A percentile compares a stretch with the other conserved stretches of the same genome.
phyloP scores from a whole-genome alignment of 176 grass and related monocot genomes.

The Oryza nivara region DNA sequence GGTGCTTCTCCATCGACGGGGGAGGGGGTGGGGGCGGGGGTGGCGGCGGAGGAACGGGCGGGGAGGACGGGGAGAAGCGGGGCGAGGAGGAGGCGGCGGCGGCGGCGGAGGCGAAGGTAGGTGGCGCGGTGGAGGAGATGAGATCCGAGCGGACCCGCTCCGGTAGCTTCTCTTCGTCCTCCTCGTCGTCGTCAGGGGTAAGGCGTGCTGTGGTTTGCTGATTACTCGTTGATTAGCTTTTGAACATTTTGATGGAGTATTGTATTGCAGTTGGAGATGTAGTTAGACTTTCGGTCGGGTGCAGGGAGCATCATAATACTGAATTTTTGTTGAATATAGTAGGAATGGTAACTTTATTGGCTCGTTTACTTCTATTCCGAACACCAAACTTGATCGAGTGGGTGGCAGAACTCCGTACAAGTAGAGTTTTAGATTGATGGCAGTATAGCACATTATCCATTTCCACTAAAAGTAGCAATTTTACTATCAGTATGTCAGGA shows the following conservation, averaged over 20 bases:
- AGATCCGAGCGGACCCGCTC: slow-evolving; percentile 55
- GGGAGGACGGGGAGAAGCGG: slow-evolving; percentile 53
- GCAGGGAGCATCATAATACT: neutral
- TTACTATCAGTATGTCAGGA: neutral
- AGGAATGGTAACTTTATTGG: neutral
- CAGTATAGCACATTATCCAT: neutral
- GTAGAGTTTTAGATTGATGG: neutral
- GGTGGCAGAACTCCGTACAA: neutral
- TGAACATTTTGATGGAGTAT: slow-evolving; percentile 20
- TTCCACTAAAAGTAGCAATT: neutral
- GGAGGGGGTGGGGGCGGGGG: slow-evolving; percentile 49
- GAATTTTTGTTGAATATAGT: neutral
- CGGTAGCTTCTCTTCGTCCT: slow-evolving; percentile 52
- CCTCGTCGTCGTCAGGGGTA: slow-evolving; percentile 61
- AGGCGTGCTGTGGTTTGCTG: neutral
- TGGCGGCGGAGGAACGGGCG: slow-evolving; percentile 47
- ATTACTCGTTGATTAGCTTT: neutral
- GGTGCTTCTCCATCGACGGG: slow-evolving; percentile 63
- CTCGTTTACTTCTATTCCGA: neutral
- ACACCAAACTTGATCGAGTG: neutral
- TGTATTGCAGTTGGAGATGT: neutral
- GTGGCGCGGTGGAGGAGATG: slow-evolving; percentile 44
- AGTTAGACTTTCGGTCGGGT: neutral
- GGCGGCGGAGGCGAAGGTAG: slow-evolving; percentile 41
- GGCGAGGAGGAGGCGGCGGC: slow-evolving; percentile 39